Evolutionary conservation across 2,329 filamentous ascomycete genomes (phyloP).

Genomic region (Rhynchosporium agropyri): DNA sequence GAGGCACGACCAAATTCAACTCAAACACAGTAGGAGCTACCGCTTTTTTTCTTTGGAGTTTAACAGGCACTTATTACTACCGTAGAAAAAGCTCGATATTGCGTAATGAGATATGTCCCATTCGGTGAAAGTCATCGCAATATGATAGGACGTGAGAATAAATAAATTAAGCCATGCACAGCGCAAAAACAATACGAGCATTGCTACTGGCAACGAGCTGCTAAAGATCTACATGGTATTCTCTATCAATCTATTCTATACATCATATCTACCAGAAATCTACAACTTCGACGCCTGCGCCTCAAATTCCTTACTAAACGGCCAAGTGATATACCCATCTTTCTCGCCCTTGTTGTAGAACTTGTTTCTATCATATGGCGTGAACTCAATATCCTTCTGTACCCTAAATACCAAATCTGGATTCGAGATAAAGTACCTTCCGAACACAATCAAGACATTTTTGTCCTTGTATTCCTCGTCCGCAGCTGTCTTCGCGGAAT

Average conservation of each 20-base stretch:
- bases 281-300: constrained; percentile 31
- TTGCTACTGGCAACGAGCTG: constrained; percentile 1
- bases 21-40: no score
- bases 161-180: background rate
- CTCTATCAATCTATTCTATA: constrained; percentile 15
- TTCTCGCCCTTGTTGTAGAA: constrained; percentile 43
- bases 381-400: constrained; percentile 45
- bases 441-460: constrained; percentile 48
- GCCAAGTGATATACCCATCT: constrained; percentile 45
- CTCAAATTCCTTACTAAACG: constrained; percentile 41
- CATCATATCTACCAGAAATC: constrained; percentile 9
- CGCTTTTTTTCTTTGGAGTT: no score
- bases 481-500: constrained; percentile 45
- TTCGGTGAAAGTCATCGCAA: no score
- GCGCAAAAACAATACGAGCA: background rate
- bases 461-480: constrained; percentile 43
- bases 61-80: no score
- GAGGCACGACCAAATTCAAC: no score
- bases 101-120: no score
- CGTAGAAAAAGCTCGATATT: no score
- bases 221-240: constrained; percentile 13
- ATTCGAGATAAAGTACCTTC: constrained; percentile 50
- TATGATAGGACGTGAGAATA: background rate
- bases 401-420: constrained; percentile 50
- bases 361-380: constrained; percentile 45